A percentile compares a stretch with the other conserved stretches of the same genome.
Evolutionary conservation across 441 rosid species (phyloP).

Genomic region (Jatropha multifida): DNA sequence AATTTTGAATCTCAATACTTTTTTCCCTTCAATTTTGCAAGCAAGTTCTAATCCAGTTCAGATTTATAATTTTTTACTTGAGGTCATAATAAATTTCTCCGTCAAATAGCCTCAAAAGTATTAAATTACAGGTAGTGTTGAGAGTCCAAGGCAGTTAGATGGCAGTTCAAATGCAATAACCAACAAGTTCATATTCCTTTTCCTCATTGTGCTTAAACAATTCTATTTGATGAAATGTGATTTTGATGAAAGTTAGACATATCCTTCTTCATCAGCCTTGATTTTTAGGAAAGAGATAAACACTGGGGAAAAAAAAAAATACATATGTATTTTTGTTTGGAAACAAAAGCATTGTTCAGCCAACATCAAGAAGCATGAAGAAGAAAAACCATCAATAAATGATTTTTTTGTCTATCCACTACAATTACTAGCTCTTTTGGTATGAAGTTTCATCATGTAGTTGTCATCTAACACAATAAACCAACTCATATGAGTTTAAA

Average conservation of each 20-base stretch:
- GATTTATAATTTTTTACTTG: neutral
- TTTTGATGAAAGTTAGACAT: no score
- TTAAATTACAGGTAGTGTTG: neutral
- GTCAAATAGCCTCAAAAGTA: neutral
- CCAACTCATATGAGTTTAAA: no score
- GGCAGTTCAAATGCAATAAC: neutral
- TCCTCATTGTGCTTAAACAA: no score
- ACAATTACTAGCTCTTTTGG: neutral
- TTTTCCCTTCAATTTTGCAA: neutral
- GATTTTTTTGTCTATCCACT: neutral
- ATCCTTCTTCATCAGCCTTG: no score
- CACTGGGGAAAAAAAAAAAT: no score
- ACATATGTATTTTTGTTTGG: no score
- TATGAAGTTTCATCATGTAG: neutral
- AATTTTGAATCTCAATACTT: neutral
- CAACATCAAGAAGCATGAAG: neutral
- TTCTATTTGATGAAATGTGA: no score
- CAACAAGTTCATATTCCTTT: no score
- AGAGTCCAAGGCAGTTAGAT: neutral
- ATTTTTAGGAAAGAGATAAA: no score
- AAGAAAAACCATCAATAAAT: neutral
- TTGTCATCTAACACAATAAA: neutral
- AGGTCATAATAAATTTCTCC: neutral
- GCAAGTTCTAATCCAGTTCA: neutral
- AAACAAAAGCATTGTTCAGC: no score